Evolutionary conservation across 2,329 filamentous ascomycete genomes (phyloP).

Genomic region (Fusarium scirpi): DNA sequence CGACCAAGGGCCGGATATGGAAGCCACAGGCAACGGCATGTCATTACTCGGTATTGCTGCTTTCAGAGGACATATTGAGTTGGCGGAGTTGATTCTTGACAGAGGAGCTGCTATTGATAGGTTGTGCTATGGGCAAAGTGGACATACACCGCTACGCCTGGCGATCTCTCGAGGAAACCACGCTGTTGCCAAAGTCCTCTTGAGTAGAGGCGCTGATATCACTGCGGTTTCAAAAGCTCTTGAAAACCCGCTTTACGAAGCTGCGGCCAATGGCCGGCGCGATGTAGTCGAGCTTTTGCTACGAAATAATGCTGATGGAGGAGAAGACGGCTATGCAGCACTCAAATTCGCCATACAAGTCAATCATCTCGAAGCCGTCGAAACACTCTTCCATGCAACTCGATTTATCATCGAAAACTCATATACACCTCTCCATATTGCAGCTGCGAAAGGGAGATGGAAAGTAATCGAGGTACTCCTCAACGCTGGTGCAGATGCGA

Average conservation of each 20-base stretch:
- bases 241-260: not conserved
- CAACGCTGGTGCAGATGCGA: not conserved
- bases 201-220: not conserved
- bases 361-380: fast-evolving
- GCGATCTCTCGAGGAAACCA: not conserved
- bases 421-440: not conserved
- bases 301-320: fast-evolving
- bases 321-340: fast-evolving
- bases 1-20: not conserved
- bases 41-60: not conserved
- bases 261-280: fast-evolving
- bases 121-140: not conserved
- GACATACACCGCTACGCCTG: not conserved
- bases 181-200: fast-evolving
- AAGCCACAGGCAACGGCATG: not conserved
- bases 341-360: fast-evolving
- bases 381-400: not conserved
- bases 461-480: not conserved
- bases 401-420: not conserved
- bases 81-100: not conserved
- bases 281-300: not conserved
- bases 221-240: fast-evolving
- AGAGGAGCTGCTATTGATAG: not conserved
- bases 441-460: not conserved
- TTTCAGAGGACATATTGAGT: not conserved